Conservation (phyloP, 1,284 basidiomycete genomes). For the Naganishia albida region DNA sequence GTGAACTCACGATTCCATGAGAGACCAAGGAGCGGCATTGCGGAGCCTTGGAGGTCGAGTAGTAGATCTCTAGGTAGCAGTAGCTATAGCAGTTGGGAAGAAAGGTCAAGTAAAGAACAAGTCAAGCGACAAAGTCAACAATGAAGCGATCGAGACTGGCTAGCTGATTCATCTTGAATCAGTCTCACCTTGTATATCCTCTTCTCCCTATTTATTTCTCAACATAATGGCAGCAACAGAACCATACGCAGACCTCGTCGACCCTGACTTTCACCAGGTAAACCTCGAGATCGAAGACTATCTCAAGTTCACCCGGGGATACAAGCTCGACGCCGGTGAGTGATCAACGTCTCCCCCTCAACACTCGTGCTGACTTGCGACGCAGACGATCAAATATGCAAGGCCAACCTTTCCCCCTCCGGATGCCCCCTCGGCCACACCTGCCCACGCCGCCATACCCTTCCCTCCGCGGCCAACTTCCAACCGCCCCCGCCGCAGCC, state of each 20-base stretch:
- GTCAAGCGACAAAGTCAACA: constrained; percentile 26
- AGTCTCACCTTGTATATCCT: background rate
- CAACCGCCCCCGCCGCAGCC: constrained; percentile 78
- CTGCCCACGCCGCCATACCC: constrained; percentile 87
- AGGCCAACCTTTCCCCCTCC: constrained; percentile 70
- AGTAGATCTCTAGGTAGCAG: too few relatives aligned
- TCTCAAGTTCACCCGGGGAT: constrained; percentile 76
- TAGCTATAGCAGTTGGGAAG: background rate
- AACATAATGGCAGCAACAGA: constrained; percentile 9
- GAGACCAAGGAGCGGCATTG: constrained; percentile 12
- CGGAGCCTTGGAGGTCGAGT: background rate
- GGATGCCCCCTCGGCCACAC: constrained; percentile 85
- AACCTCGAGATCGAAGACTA: constrained; percentile 80
- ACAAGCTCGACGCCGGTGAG: constrained; percentile 90
- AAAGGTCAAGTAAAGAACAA: background rate
- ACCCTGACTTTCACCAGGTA: constrained; percentile 90
- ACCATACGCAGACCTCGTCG: constrained; percentile 63
- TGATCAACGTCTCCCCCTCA: constrained; percentile 30
- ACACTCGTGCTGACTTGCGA: constrained; percentile 6
- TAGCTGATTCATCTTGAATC: background rate
- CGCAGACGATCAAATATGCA: constrained; percentile 89
- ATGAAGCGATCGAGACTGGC: constrained; percentile 25
- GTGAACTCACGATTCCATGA: constrained; percentile 23
- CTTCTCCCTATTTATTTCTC: background rate
- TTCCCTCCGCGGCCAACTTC: constrained; percentile 81